Evolutionary conservation across 768 basidiomycete species (phyloP), one percentile per base, ranked within the genome.

Genomic region (Gyrodon lividus): DNA sequence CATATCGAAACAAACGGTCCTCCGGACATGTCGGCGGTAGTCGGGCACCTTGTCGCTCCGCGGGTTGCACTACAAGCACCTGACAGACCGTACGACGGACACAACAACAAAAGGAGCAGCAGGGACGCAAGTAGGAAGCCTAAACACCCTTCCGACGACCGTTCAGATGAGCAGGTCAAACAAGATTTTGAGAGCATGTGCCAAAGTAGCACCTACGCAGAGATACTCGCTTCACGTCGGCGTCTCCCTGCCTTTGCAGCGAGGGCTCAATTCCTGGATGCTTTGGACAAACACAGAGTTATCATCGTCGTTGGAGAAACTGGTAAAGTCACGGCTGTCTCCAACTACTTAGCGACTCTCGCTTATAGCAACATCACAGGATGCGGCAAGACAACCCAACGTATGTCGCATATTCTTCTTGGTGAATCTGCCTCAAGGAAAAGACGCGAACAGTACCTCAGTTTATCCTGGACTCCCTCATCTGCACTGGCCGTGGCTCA

Each of bases 261-360:
- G 10, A 79, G 78, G 61, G 77, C 81, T 19, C 71, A 78, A 13
- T 90, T 97, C 57, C 68, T 93, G 42, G 49, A 71, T 13, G 62
- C 75, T 19, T 70, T 97, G 8, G 73, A 79, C 33, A 69, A 63
- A 9, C 82, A 81, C 58, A 74, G 84, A 43, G 89, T 87, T 3
- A 78, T 94, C 1, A 79, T 98, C 0, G 86, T 97, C 0, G 88
- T 95, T 5, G 95, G 95, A 39, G 94, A 96, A 70, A 93, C 91
- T 45, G 90, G 89, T 88, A 31, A 57, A 72, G 44, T 9, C 16
- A 14, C 38, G 10, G 23, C 44, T 35, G 33, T 44, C 12, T 35
- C 6, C 17, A 6, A 19, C 14, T 19, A n/a, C n/a, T n/a, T n/a
- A 14, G 17, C 19, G 20, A 2, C 19, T 31, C 3, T 46, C 26